Evolutionary conservation across 345 rosid genomes (phyloP).

Genomic region (Noccaea bulbosa): DNA sequence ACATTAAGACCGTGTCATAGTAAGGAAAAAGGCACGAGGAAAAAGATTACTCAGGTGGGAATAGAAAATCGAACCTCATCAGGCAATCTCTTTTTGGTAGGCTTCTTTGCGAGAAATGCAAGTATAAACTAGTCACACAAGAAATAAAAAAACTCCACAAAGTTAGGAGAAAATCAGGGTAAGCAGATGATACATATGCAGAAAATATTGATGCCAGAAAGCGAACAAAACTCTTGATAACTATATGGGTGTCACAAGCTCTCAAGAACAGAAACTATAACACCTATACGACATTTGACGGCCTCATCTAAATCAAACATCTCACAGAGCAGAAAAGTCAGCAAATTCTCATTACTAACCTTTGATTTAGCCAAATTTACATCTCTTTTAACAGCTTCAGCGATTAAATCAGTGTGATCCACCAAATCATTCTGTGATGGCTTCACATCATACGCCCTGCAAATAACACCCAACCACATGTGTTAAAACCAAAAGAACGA

Average conservation of each 20-base stretch:
- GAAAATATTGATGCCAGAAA: conserved; percentile 1
- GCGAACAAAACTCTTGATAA: conserved; percentile 16
- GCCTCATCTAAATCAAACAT: conserved; percentile 13
- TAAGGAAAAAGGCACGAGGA: conserved; percentile 25
- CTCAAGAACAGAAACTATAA: conserved; percentile 26
- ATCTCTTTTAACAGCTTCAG: conserved; percentile 68
- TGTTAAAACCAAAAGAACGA: conserved; percentile 21
- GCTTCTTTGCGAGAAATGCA: conserved; percentile 67
- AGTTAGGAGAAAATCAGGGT: conserved; percentile 22
- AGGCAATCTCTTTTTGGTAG: conserved; percentile 51
- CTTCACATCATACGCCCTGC: conserved; percentile 64
- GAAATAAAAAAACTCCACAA: conserved; percentile 16
- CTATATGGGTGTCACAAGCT: conserved; percentile 29
- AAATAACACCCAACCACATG: conserved; percentile 24
- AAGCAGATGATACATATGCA: conserved; percentile 14
- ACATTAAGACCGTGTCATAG: conserved; percentile 23
- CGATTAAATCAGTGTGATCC: conserved; percentile 61
- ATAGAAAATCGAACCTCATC: conserved; percentile 59
- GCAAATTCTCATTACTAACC: conserved; percentile 49
- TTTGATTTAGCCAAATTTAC: conserved; percentile 57
- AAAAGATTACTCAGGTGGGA: conserved; percentile 7
- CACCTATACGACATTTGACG: conserved; percentile 15
- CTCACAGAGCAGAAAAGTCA: conserved; percentile 15
- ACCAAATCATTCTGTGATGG: conserved; percentile 84
- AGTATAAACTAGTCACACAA: conserved; percentile 60